Base-by-base conservation (phyloP, 23 red algal species). In the Pyropia haitanensis region DNA sequence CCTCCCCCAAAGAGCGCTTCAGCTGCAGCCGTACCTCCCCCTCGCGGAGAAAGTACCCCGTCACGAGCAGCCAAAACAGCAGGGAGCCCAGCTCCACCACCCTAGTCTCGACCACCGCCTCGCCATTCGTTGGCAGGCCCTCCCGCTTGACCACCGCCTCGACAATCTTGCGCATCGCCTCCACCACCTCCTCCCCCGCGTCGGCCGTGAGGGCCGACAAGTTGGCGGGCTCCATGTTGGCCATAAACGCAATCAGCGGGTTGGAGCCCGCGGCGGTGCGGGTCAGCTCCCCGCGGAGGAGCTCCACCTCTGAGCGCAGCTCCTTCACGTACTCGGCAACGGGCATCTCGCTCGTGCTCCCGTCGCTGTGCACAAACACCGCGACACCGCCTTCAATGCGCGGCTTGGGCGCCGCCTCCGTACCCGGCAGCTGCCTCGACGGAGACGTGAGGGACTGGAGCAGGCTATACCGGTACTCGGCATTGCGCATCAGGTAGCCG, bases 401-500 rank as follows among this genome's bases (percentile, higher is more conserved):
- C 1, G 80, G 79, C 71, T 76, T 49, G 9, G 56, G 15, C 13
- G 68, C 65, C 14, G 71, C 60, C 15, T 77, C 65, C 54, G 67
- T 26, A 9, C 74, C 73, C 33, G 71, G 55, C 81, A 63, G 70
- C 30, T 80, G 68, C 39, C 10, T 46, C 39, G 39, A 46, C 39
- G 39, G 39, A 9, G 39, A 46, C 13, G 39, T 46, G 15, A 95
- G 49, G 58, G 56, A 63, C 27, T 80, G 68, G 27, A 71, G 68
- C 1, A 97, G 58, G 55, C 77, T 72, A 27, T 88, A 52, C 24
- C 93, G 77, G 63, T 97, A 97, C 31, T 75, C 67, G 2, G 85
- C 93, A 66, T 91, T 97, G 24, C 93, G 64, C 26, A 97, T 67
- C 79, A 97, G 84, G 51, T 97, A 97, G 8, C 93, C 93, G 17